These are phyloP conservation scores for Syncephalastrum racemosum DNA, from an alignment of 371 early-diverging fungal species.

Conservation along the genomic window DNA sequence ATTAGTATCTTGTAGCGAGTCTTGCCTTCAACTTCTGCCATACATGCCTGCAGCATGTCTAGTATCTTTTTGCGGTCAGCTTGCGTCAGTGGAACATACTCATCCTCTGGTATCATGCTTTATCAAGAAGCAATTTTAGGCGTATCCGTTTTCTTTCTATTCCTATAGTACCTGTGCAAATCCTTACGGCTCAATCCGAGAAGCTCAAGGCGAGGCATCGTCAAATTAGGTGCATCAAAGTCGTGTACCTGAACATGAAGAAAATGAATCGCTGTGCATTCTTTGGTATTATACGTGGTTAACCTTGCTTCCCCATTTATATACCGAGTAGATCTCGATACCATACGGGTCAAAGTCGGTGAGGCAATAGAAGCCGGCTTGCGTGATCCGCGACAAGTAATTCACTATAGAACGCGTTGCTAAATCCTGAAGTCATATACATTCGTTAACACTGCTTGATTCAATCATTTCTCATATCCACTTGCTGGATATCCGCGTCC, in stretches of 20 bases:
- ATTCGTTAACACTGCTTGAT: slow-evolving; percentile 1
- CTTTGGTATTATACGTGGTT: neutral
- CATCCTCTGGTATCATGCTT: slow-evolving; percentile 15
- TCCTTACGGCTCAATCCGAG: slow-evolving; percentile 38
- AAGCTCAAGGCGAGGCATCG: slow-evolving; percentile 28
- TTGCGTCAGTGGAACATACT: slow-evolving; percentile 14
- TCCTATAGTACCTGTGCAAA: slow-evolving; percentile 22
- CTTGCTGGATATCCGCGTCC: slow-evolving; percentile 45
- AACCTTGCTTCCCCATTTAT: slow-evolving; percentile 50
- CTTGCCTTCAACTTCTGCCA: slow-evolving; percentile 12
- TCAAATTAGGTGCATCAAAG: slow-evolving; percentile 38
- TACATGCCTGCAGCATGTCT: slow-evolving; percentile 9
- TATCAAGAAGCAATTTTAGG: no score
- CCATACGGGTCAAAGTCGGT: slow-evolving; percentile 53
- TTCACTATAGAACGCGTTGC: slow-evolving; percentile 43
- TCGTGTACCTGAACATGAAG: slow-evolving; percentile 27
- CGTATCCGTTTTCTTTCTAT: no score
- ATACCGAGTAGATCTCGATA: slow-evolving; percentile 47
- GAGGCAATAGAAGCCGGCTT: slow-evolving; percentile 31
- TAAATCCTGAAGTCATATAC: slow-evolving; percentile 22
- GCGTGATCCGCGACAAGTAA: slow-evolving; percentile 22
- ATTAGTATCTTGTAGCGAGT: slow-evolving; percentile 9
- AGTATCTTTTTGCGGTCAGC: slow-evolving; percentile 30
- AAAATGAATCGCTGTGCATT: neutral
- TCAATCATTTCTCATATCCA: neutral